Conservation (phyloP, 768 basidiomycete species). For the Rhodotorula taiwanensis region DNA sequence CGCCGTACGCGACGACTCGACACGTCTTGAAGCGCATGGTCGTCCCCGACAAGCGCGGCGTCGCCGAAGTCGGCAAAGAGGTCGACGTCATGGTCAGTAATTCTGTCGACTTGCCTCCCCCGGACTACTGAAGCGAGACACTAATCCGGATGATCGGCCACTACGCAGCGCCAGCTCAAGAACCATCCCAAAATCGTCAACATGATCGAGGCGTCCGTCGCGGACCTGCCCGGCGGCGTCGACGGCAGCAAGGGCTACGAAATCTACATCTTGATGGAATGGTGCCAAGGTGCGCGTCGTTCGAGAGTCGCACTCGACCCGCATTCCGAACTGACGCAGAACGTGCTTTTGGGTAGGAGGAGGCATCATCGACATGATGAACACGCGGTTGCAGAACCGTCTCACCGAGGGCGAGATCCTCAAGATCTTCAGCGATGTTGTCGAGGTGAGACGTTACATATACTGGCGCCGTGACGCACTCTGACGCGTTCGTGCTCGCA, state of each 20-base stretch:
- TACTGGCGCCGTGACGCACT: background rate
- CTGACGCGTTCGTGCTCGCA: slow-evolving; percentile 7
- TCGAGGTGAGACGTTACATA: slow-evolving; percentile 52
- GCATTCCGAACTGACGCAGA: background rate
- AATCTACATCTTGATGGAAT: slow-evolving; percentile 99
- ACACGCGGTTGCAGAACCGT: slow-evolving; percentile 85
- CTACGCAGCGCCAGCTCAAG: slow-evolving; percentile 50
- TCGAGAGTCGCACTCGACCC: too few relatives aligned
- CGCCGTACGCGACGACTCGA: slow-evolving; percentile 68
- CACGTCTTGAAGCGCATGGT: slow-evolving; percentile 97
- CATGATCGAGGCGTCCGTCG: slow-evolving; percentile 90
- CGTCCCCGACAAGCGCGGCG: slow-evolving; percentile 78
- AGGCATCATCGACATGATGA: slow-evolving; percentile 99
- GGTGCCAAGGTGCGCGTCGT: slow-evolving; percentile 77
- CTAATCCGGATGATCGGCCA: background rate
- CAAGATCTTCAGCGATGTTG: slow-evolving; percentile 95
- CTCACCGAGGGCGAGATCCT: slow-evolving; percentile 93
- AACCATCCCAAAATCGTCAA: slow-evolving; percentile 93
- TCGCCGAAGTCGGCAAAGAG: slow-evolving; percentile 91
- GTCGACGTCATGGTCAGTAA: slow-evolving; percentile 95
- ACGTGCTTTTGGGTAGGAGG: slow-evolving; percentile 56
- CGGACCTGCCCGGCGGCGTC: slow-evolving; percentile 66
- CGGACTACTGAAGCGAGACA: too few relatives aligned
- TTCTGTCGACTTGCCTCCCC: too few relatives aligned
- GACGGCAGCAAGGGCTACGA: slow-evolving; percentile 55